These are phyloP conservation scores for Hyphopichia khmerensis DNA, from an alignment of 1,139 yeast genomes.

Conservation along the genomic window DNA sequence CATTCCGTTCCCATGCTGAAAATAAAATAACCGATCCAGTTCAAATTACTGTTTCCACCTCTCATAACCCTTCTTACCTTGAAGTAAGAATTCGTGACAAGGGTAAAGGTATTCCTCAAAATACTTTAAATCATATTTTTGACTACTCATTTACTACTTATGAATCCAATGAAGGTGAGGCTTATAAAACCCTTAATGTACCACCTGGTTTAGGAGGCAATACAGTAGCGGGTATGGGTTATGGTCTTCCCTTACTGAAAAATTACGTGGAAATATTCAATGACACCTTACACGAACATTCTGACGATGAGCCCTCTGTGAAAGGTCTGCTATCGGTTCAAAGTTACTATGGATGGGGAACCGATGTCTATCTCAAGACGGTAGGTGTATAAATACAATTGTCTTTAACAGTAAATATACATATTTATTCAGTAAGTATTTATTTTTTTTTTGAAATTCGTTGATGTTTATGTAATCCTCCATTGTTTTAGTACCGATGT, in stretches of 20 bases:
- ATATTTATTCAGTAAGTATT: no score
- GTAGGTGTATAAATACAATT: constrained; percentile 14
- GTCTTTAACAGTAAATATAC: background rate
- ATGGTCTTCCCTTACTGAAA: constrained; percentile 84
- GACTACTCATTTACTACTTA: constrained; percentile 86
- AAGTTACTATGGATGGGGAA: constrained; percentile 82
- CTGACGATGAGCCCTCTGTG: constrained; percentile 13
- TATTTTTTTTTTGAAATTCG: background rate
- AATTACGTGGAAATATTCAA: constrained; percentile 48
- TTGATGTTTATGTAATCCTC: background rate
- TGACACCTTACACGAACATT: constrained; percentile 21
- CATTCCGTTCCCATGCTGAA: constrained; percentile 84
- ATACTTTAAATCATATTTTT: constrained; percentile 63
- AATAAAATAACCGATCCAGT: constrained; percentile 60
- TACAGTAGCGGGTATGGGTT: constrained; percentile 93
- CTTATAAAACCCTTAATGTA: constrained; percentile 58
- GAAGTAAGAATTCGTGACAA: constrained; percentile 78
- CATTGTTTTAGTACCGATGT: background rate
- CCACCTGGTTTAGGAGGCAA: constrained; percentile 73
- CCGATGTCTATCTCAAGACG: constrained; percentile 44
- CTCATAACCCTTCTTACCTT: constrained; percentile 39
- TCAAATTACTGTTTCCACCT: constrained; percentile 62
- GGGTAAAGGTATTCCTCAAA: constrained; percentile 85
- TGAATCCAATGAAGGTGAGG: constrained; percentile 57
- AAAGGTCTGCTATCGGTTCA: constrained; percentile 77